phyloP scores from a whole-genome alignment of 2,329 filamentous ascomycete genomes.

The Pestalotiopsis sp. region DNA sequence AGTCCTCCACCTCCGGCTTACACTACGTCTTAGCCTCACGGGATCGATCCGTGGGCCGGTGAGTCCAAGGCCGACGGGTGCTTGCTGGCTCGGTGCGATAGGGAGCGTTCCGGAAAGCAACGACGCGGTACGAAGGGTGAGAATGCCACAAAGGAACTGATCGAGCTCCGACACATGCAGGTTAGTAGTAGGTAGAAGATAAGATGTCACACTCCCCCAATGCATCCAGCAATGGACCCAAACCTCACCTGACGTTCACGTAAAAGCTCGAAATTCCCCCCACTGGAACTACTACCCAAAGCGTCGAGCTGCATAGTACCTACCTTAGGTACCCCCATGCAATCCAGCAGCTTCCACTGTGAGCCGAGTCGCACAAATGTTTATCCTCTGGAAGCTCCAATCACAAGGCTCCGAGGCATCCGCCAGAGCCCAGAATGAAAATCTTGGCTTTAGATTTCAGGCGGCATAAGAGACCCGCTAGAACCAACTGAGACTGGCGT shows the following conservation, averaged over 20 bases:
- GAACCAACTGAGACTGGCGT: background rate
- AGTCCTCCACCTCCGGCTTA: background rate
- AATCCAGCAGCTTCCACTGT: background rate
- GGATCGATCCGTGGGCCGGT: background rate
- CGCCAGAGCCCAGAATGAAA: background rate
- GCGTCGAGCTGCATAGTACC: background rate
- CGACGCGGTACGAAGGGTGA: background rate
- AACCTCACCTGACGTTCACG: background rate
- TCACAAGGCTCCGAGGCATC: background rate
- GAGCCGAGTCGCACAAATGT: background rate
- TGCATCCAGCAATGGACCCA: background rate
- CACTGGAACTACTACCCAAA: background rate
- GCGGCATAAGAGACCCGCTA: background rate
- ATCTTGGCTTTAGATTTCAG: background rate
- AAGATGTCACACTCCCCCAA: background rate
- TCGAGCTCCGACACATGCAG: background rate
- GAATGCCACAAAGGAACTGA: background rate
- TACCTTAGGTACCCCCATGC: background rate
- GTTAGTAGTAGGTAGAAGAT: background rate
- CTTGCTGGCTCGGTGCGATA: background rate
- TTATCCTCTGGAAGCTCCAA: background rate
- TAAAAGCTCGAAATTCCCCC: background rate
- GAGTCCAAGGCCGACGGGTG: background rate
- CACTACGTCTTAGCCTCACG: conserved; percentile 1
- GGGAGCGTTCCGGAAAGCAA: background rate